Percentiles rank a stretch among this genome's conserved stretches.
Evolutionary conservation across 495 filamentous ascomycete species (phyloP).

Genomic region (Baudoinia panamericana): DNA sequence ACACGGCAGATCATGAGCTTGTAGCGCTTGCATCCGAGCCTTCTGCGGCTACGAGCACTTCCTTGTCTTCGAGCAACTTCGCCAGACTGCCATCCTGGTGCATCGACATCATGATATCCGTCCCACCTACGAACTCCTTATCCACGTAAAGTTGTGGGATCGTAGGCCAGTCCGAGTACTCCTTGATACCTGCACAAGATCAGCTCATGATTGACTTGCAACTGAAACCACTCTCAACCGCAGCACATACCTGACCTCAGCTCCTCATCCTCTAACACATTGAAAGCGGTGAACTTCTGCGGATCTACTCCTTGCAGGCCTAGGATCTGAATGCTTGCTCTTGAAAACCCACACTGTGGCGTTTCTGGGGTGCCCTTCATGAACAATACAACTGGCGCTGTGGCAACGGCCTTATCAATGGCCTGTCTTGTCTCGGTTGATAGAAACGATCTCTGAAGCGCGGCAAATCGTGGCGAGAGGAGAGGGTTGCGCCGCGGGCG

Average conservation of each 20-base stretch:
- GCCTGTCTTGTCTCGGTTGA: constrained; percentile 63
- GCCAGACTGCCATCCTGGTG: constrained; percentile 91
- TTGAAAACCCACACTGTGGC: constrained; percentile 96
- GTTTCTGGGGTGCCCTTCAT: constrained; percentile 98
- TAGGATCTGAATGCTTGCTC: constrained; percentile 87
- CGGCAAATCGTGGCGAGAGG: constrained; percentile 24
- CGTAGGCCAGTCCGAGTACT: constrained; percentile 97
- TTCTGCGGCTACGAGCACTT: constrained; percentile 46
- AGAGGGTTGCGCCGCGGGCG: constrained; percentile 18
- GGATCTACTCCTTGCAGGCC: constrained; percentile 92
- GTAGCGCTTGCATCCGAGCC: constrained; percentile 6
- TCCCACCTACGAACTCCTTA: constrained; percentile 92
- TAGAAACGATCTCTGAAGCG: constrained; percentile 45
- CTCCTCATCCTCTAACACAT: constrained; percentile 84
- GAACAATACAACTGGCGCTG: constrained; percentile 87
- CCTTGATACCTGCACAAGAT: constrained; percentile 67
- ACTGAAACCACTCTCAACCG: background rate
- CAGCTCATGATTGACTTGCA: constrained; percentile 8
- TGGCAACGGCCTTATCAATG: constrained; percentile 74
- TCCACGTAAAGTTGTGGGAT: constrained; percentile 93
- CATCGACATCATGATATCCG: constrained; percentile 94
- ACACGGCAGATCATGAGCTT: no score
- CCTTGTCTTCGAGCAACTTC: constrained; percentile 81
- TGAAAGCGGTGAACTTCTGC: constrained; percentile 91
- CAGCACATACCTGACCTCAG: constrained; percentile 59